Percentiles rank a stretch among this genome's conserved stretches.
Evolutionary conservation across 75 land plant species (phyloP).

Genomic region (Larix kaempferi): DNA sequence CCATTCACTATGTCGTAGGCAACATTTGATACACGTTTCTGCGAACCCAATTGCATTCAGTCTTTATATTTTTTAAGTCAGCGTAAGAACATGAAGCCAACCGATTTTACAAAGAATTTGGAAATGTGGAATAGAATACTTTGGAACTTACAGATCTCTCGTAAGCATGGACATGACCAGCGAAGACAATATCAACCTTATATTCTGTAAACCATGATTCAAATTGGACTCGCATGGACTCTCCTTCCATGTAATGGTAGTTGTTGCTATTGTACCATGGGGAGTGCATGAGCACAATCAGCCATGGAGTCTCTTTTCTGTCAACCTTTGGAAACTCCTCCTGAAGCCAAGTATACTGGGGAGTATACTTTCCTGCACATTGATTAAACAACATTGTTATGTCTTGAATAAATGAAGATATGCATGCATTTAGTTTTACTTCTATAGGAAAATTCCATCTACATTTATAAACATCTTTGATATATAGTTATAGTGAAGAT

Average conservation of each 20-base stretch:
- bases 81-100: neutral
- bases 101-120: neutral
- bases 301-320: conserved; percentile 90
- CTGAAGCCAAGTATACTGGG: conserved; percentile 75
- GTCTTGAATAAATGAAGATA: neutral
- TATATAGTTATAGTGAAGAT: neutral
- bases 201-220: conserved; percentile 65
- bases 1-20: conserved; percentile 62
- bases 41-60: conserved; percentile 4
- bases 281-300: conserved; percentile 78
- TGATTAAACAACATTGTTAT: neutral
- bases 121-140: neutral
- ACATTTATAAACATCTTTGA: neutral
- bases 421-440: neutral
- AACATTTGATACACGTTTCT: conserved; percentile 83
- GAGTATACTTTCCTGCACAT: conserved; percentile 69
- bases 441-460: neutral
- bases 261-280: conserved; percentile 86
- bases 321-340: conserved; percentile 64
- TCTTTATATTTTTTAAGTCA: neutral
- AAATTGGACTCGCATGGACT: conserved; percentile 69
- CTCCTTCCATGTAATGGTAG: conserved; percentile 88
- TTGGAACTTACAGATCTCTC: conserved; percentile 72
- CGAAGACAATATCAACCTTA: conserved; percentile 87
- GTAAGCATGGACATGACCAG: conserved; percentile 97